Base-by-base conservation (phyloP, 192 early-diverging fungal species). In the Coemansia sp. region DNA sequence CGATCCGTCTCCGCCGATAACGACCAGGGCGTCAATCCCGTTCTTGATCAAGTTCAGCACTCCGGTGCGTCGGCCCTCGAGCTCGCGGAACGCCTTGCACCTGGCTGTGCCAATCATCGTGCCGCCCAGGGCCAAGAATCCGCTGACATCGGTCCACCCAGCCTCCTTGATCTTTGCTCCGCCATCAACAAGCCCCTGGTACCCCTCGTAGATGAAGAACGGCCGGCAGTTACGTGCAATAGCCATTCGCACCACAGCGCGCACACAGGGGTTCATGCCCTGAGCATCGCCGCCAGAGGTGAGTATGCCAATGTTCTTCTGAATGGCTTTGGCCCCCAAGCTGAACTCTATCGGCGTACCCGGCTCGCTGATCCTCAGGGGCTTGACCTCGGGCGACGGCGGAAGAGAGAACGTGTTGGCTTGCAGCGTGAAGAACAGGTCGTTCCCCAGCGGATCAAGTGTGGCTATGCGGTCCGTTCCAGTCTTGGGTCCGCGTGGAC, bases 221-320 rank as follows among this genome's bases (percentile, higher is more conserved):
- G 94, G 90, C 26, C 90, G 83, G 76, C 93, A 95, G 8, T 86
- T 90, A 20, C 88, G 85, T 18, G 90, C 84, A 65, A 96, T 89
- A 1, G 93, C 89, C 66, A 93, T 89, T 26, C 96, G 88, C 13
- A 95, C 94, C 25, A 96, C 91, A 8, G 91, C 88, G 25, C 96
- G 85, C 28, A 99, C 96, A 25, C 89, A 91, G 23, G 96, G 91
- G 69, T 99, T 99, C 96, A 99, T 99, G 26, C 96, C 96, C n/a
- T 90, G 91, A 11, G 92, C 90, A 73, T 99, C 96, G 34, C 96
- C 96, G 33, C 96, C 96, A 37, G 90, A 92, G 11, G 96, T 99
- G 36, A 99, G 75, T 28, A 99, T 86, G 28, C 93, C 96, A 83
- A 99, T 94, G 72, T 88, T 90, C 78, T 94, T 94, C 59, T 66